These are phyloP conservation scores for Quercus agrifolia DNA, from an alignment of 306 rosid genomes.

Conservation along the genomic window DNA sequence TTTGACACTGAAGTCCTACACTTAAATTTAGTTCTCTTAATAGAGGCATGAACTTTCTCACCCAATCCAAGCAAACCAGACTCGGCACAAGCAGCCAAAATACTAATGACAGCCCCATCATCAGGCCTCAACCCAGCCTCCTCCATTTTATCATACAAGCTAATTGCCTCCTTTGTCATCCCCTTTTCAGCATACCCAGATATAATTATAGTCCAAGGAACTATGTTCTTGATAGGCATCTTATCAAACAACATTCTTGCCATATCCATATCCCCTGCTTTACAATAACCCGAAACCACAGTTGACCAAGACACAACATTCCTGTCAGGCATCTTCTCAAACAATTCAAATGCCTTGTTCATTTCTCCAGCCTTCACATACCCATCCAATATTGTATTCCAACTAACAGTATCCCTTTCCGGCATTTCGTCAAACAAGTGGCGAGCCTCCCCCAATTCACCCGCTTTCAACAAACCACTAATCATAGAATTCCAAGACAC, in stretches of 20 bases:
- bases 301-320: conserved; percentile 80
- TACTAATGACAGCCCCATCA: conserved; percentile 52
- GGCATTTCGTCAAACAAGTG: conserved; percentile 75
- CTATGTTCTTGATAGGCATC: conserved; percentile 64
- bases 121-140: conserved; percentile 54
- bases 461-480: conserved; percentile 51
- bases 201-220: conserved; percentile 76
- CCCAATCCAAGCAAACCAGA: conserved; percentile 75
- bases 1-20: conserved; percentile 64
- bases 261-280: conserved; percentile 70
- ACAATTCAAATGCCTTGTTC: conserved; percentile 59
- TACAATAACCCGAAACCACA: conserved; percentile 63
- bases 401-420: conserved; percentile 63
- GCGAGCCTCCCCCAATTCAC: conserved; percentile 45
- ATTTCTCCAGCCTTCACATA: conserved; percentile 55
- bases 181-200: conserved; percentile 86
- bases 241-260: conserved; percentile 65
- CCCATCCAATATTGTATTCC: conserved; percentile 84
- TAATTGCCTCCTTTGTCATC: conserved; percentile 44
- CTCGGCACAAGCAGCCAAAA: conserved; percentile 68
- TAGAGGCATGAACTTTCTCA: conserved; percentile 54
- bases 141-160: conserved; percentile 66
- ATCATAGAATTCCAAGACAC: conserved; percentile 75
- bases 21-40: conserved; percentile 43
- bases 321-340: conserved; percentile 68